phyloP scores from a whole-genome alignment of 2,329 filamentous ascomycete genomes.

The Tolypocladium inflatum region DNA sequence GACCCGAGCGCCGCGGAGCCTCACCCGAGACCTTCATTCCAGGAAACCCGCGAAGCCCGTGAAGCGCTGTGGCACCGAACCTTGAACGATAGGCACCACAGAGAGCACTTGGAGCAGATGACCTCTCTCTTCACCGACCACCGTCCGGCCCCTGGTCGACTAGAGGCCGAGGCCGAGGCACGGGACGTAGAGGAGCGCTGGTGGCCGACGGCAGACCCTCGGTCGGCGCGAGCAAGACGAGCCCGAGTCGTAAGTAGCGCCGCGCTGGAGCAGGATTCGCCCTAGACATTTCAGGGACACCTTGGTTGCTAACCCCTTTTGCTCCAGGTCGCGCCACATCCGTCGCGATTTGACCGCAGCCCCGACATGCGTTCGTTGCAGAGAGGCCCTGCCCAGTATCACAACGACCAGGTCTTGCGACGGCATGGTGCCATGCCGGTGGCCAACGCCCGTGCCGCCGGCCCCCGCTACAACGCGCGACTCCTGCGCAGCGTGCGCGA shows the following conservation, averaged over 20 bases:
- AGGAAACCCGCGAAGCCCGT: conserved; percentile 4
- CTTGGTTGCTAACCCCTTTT: background rate
- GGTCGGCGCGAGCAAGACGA: background rate
- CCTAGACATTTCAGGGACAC: background rate
- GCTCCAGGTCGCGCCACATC: background rate
- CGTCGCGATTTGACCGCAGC: background rate
- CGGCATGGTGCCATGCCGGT: background rate
- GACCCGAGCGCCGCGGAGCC: conserved; percentile 2
- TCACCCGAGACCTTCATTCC: background rate
- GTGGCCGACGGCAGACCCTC: background rate
- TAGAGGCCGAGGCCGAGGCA: background rate
- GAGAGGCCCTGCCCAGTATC: background rate
- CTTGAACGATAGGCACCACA: background rate
- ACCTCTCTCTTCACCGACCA: background rate
- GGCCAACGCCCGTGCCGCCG: background rate
- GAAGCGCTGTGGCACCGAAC: background rate
- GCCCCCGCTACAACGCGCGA: background rate
- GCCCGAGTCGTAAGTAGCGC: conserved; percentile 1
- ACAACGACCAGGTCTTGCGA: background rate
- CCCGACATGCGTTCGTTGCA: background rate
- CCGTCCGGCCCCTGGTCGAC: background rate
- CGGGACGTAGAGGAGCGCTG: background rate
- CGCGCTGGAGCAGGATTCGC: background rate
- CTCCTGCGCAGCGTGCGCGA: conserved; percentile 10
- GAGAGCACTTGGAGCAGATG: conserved; percentile 1